Base-by-base conservation (phyloP, 805 yeast genomes). In the Jamesozyma piceae region DNA sequence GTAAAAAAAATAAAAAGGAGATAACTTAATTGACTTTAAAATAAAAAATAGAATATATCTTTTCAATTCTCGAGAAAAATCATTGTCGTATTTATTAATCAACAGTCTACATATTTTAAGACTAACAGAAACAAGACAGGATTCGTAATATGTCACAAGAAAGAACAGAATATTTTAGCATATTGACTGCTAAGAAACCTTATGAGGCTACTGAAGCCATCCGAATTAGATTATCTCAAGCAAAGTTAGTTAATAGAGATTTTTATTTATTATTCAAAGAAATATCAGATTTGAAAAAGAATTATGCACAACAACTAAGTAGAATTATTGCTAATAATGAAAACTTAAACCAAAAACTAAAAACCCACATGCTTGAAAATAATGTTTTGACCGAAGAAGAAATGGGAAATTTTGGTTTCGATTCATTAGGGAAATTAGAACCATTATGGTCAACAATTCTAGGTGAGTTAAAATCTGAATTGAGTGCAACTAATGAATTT, bases 211-310 rank as follows among this genome's bases (percentile, higher is more conserved):
- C 77, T 47, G 82, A 76, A 52, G 67, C 75, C 27, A 67, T 82
- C 24, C 66, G 77, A 39, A 70, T 78, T 41, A 72, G 88, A 47
- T 65, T 76, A 32, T 63, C 71, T 28, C 75, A 73, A 50, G 76
- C 79, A 37, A 72, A 73, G 51, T 53, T 68, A 36, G 63, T 78
- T 39, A 81, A 81, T 53, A 74, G 73, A 44, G 79, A 75, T 39
- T 68, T 84, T 48, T 77, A 83, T 31, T 70, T 68, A 34, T 74
- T 85, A 71, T 68, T 83, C 43, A 71, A 74, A 32, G 77, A 73
- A 21, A 67, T 78, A 43, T 68, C 75, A 33, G 65, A 72, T 27
- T 60, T 75, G 27, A 71, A 70, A 52, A 67, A 67, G 39, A 58
- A 52, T 35, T 77, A 78, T 52, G 70, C 73, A 11, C 65, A 65